phyloP scores from a whole-genome alignment of 192 early-diverging fungal species.

The Paraglomus occultum region DNA sequence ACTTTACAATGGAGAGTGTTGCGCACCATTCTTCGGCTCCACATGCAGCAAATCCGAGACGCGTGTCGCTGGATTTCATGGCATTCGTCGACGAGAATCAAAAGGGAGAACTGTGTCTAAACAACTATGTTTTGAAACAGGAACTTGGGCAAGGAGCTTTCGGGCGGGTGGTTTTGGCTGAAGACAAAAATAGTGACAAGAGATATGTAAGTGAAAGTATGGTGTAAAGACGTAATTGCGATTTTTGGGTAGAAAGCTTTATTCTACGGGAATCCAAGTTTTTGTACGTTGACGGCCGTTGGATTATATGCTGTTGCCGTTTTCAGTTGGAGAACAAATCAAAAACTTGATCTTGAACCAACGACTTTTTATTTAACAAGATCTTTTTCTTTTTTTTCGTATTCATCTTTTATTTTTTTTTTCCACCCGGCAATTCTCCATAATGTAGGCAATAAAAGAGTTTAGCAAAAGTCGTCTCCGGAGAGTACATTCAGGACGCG shows the following conservation, averaged over 20 bases:
- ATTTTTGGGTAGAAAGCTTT: no score
- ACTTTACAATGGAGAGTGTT: no score
- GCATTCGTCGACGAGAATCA: constrained; percentile 70
- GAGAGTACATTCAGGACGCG: constrained; percentile 59
- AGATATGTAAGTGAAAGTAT: constrained; percentile 52
- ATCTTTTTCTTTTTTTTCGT: neutral
- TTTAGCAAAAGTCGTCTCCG: constrained; percentile 85
- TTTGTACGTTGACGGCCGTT: no score
- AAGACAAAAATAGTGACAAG: constrained; percentile 49
- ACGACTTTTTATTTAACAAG: no score
- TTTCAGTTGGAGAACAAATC: no score
- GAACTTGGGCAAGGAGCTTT: constrained; percentile 86
- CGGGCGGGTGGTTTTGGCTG: constrained; percentile 81
- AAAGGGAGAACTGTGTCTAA: constrained; percentile 72
- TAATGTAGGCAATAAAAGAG: constrained; percentile 86
- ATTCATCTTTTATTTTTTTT: neutral
- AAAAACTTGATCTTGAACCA: no score
- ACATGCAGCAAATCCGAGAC: no score
- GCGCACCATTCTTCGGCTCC: no score
- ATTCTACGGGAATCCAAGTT: no score
- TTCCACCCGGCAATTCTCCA: no score
- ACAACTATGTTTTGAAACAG: constrained; percentile 76
- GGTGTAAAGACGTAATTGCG: no score
- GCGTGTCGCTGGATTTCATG: constrained; percentile 37
- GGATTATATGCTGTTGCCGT: no score